Percentiles rank a stretch among this genome's conserved stretches.
These are phyloP conservation scores for Periconia macrospinosa DNA, from an alignment of 2,329 filamentous ascomycete species.

Conservation along the genomic window DNA sequence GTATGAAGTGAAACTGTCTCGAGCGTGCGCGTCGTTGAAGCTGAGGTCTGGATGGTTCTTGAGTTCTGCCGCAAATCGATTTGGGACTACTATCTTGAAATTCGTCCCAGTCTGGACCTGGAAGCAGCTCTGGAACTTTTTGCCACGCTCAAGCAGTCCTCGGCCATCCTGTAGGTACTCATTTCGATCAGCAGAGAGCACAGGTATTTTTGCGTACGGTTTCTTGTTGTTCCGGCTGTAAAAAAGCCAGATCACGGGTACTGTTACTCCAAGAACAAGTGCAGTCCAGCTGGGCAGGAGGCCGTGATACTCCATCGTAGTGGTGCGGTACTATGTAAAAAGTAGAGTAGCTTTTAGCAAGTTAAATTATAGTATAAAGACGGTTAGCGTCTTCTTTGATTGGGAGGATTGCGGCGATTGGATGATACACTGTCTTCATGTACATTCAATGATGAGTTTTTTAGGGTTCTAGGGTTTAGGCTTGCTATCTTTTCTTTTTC, in stretches of 20 bases:
- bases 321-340: neutral
- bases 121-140: neutral
- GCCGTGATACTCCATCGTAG: neutral
- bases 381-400: neutral
- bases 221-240: neutral
- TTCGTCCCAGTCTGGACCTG: neutral
- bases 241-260: neutral
- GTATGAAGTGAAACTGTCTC: neutral
- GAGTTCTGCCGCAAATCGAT: neutral
- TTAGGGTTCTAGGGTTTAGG: neutral
- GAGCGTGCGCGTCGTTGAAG: neutral
- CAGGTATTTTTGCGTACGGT: neutral
- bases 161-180: neutral
- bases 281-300: neutral
- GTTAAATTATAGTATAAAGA: no score
- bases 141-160: neutral
- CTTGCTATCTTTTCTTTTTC: neutral
- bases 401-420: neutral
- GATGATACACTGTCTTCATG: neutral
- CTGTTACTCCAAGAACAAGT: neutral
- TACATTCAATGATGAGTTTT: neutral
- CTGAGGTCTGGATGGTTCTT: neutral
- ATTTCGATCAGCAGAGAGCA: neutral
- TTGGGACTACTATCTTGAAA: neutral
- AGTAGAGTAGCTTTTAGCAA: no score